These are phyloP conservation scores for Solanum bulbocastanum DNA, from an alignment of 257 asterid species.

Conservation along the genomic window DNA sequence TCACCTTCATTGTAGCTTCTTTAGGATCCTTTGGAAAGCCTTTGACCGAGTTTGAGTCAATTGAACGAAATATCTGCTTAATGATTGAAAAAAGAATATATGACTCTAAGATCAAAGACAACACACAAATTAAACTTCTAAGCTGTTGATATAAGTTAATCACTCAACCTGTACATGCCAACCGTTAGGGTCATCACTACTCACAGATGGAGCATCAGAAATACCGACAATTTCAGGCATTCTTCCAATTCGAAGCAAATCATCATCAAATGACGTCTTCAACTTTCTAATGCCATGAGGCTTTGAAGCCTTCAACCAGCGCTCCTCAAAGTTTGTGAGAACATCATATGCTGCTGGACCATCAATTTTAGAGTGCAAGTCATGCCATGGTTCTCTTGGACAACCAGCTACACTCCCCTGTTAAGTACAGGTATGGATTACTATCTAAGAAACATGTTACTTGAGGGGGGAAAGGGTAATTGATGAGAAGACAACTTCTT, in stretches of 20 bases:
- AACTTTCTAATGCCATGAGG: slow-evolving; percentile 82
- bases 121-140: background rate
- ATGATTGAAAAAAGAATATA: background rate
- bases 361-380: slow-evolving; percentile 84
- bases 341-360: slow-evolving; percentile 99
- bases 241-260: slow-evolving; percentile 80
- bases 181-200: slow-evolving; percentile 61
- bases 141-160: background rate
- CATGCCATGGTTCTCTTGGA: slow-evolving; percentile 99
- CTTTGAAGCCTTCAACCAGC: slow-evolving; percentile 89
- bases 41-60: slow-evolving; percentile 93
- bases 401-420: slow-evolving; percentile 77
- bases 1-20: slow-evolving; percentile 64
- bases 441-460: background rate
- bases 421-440: background rate
- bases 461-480: background rate
- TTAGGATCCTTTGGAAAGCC: slow-evolving; percentile 92
- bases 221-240: slow-evolving; percentile 81
- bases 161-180: slow-evolving; percentile 88
- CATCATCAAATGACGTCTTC: slow-evolving; percentile 70
- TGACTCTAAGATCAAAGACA: background rate
- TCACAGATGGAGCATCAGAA: slow-evolving; percentile 59
- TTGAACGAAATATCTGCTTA: slow-evolving; percentile 83
- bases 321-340: slow-evolving; percentile 78
- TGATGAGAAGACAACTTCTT: background rate